phyloP scores from a whole-genome alignment of 2,329 filamentous ascomycete species.

The Aspergillus felis region DNA sequence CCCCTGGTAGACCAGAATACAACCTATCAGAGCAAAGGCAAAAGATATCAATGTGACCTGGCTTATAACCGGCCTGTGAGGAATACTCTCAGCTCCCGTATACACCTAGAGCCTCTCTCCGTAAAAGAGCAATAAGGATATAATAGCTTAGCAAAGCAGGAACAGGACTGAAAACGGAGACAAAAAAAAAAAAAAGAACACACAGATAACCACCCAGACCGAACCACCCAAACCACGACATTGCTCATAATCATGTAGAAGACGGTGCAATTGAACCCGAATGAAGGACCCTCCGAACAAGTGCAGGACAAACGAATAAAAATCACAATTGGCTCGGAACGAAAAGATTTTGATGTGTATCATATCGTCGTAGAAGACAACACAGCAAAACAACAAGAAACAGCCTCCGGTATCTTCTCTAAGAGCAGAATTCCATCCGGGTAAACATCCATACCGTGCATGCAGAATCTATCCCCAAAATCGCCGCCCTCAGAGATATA shows the following conservation, averaged over 20 bases:
- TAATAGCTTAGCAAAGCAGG: conserved; percentile 1
- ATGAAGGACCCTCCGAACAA: conserved; percentile 1
- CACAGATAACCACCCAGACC: conserved; percentile 22
- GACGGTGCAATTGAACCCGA: conserved; percentile 1
- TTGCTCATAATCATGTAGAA: conserved; percentile 25
- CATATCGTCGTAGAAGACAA: conserved; percentile 19
- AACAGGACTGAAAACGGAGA: conserved; percentile 1
- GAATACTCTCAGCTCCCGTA: not conserved
- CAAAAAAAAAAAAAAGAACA: conserved; percentile 10
- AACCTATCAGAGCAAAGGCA: not conserved
- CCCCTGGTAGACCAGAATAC: not conserved
- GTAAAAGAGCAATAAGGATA: conserved; percentile 9
- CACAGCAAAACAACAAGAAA: conserved; percentile 13
- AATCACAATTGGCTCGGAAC: not conserved
- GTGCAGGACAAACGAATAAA: conserved; percentile 9
- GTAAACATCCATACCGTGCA: conserved; percentile 17
- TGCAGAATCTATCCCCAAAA: conserved; percentile 23
- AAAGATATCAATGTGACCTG: not conserved
- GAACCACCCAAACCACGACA: conserved; percentile 20
- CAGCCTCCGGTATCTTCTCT: conserved; percentile 19
- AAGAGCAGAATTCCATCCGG: conserved; percentile 16
- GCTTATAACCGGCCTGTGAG: not conserved
- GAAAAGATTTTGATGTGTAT: conserved; percentile 13
- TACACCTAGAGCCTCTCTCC: conserved; percentile 6
- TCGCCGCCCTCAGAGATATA: conserved; percentile 17